Conservation (phyloP, 768 basidiomycete species). For the Termitomyces sp. region DNA sequence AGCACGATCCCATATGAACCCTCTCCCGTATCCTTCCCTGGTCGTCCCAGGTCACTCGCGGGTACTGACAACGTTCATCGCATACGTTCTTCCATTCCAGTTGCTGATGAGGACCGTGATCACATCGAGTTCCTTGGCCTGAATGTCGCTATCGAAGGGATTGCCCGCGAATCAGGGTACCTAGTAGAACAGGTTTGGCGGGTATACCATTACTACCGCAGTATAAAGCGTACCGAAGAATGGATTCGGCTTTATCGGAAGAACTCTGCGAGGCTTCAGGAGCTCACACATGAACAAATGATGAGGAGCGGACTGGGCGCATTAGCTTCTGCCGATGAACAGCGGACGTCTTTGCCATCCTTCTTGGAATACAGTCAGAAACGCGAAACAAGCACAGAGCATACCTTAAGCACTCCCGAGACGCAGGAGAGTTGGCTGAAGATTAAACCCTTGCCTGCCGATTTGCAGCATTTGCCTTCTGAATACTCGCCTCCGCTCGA, state of each 20-base stretch:
- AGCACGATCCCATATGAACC: background rate
- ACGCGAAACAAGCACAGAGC: background rate
- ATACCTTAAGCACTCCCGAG: background rate
- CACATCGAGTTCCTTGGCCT: constrained; percentile 18
- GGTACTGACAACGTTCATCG: background rate
- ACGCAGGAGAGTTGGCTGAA: constrained; percentile 10
- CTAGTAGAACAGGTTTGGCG: constrained; percentile 31
- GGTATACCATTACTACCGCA: constrained; percentile 27
- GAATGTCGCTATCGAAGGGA: constrained; percentile 24
- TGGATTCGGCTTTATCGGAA: constrained; percentile 31
- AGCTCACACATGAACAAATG: constrained; percentile 21
- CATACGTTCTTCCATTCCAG: constrained; percentile 6
- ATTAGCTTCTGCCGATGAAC: background rate
- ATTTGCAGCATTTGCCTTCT: constrained; percentile 12
- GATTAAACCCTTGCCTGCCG: constrained; percentile 15
- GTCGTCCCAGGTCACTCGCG: background rate
- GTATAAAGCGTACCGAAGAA: constrained; percentile 31
- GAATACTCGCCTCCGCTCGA: constrained; percentile 22
- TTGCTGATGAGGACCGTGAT: constrained; percentile 15
- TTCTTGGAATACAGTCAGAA: background rate
- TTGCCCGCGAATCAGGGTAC: constrained; percentile 42
- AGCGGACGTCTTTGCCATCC: background rate
- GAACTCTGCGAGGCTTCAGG: constrained; percentile 9
- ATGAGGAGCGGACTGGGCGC: constrained; percentile 11
- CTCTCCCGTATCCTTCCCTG: background rate